Evolutionary conservation across 495 filamentous ascomycete genomes (phyloP).

Genomic region (Cryomyces minteri): DNA sequence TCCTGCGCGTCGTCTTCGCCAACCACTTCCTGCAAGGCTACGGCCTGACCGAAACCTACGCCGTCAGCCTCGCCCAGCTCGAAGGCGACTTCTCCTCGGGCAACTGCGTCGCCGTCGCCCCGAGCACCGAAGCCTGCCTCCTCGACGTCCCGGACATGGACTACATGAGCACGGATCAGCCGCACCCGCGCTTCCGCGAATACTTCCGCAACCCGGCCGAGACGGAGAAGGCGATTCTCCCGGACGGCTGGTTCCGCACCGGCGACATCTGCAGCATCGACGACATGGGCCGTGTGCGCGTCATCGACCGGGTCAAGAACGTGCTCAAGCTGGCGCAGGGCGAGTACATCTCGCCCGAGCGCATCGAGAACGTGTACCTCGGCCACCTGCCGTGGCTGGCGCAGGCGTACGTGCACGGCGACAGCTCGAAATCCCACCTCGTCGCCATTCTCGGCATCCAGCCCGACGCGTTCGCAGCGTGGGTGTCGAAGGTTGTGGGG

Average conservation of each 20-base stretch:
- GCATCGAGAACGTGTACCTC: conserved; percentile 85
- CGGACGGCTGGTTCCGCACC: conserved; percentile 93
- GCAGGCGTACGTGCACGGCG: conserved; percentile 81
- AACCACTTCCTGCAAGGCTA: conserved; percentile 80
- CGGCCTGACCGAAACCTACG: conserved; percentile 91
- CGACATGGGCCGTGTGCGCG: conserved; percentile 66
- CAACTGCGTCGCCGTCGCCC: conserved; percentile 60
- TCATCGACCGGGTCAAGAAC: conserved; percentile 96
- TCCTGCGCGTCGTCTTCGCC: conserved; percentile 67
- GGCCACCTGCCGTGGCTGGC: conserved; percentile 58
- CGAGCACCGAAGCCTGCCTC: conserved; percentile 59
- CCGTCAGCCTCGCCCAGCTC: conserved; percentile 49
- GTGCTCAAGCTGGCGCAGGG: conserved; percentile 94
- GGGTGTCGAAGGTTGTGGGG: conserved; percentile 55
- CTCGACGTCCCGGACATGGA: conserved; percentile 88
- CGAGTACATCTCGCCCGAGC: conserved; percentile 95
- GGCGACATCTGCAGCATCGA: conserved; percentile 82
- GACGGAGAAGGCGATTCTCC: conserved; percentile 61
- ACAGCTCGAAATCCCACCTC: conserved; percentile 63
- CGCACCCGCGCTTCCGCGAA: conserved; percentile 67
- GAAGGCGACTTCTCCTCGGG: conserved; percentile 51
- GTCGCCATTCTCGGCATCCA: conserved; percentile 79
- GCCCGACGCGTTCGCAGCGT: conserved; percentile 62
- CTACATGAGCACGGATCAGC: conserved; percentile 77
- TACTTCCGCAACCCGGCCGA: conserved; percentile 83